Percentiles rank a stretch among this genome's conserved stretches.
Evolutionary conservation across 2,329 filamentous ascomycete species (phyloP).

Genomic region (Paracorniculantispora psalliotae): DNA sequence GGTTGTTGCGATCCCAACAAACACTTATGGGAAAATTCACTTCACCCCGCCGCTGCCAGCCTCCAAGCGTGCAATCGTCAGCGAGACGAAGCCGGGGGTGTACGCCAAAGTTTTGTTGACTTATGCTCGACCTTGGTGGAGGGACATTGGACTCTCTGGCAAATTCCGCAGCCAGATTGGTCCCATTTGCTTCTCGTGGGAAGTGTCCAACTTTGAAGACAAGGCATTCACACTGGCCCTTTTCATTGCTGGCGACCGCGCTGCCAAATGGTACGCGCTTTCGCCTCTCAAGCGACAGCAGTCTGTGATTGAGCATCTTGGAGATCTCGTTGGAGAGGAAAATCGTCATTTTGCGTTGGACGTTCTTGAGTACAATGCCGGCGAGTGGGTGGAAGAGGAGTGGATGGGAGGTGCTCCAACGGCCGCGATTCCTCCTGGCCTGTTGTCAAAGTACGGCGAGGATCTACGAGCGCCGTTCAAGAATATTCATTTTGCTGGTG

Average conservation of each 20-base stretch:
- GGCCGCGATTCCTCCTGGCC: slow-evolving; percentile 9
- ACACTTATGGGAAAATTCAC: slow-evolving; percentile 19
- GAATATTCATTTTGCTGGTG: slow-evolving; percentile 18
- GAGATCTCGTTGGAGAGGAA: slow-evolving; percentile 14
- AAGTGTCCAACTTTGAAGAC: slow-evolving; percentile 19
- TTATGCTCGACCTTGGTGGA: slow-evolving; percentile 44
- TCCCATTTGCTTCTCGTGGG: not conserved
- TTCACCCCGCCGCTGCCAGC: slow-evolving; percentile 26
- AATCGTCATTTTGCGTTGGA: slow-evolving; percentile 11
- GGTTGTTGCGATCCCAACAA: slow-evolving; percentile 24
- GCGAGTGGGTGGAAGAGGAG: slow-evolving; percentile 20
- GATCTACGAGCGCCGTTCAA: slow-evolving; percentile 23
- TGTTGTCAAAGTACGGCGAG: slow-evolving; percentile 11
- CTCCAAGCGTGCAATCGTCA: slow-evolving; percentile 22
- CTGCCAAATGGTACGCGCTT: slow-evolving; percentile 22
- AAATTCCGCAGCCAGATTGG: slow-evolving; percentile 31
- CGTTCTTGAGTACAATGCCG: slow-evolving; percentile 14
- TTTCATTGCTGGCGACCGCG: slow-evolving; percentile 30
- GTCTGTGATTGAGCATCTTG: slow-evolving; percentile 19
- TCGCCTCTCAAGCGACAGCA: slow-evolving; percentile 11
- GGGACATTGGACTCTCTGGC: slow-evolving; percentile 34
- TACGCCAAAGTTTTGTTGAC: slow-evolving; percentile 35
- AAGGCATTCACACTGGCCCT: slow-evolving; percentile 24
- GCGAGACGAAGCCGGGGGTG: slow-evolving; percentile 28
- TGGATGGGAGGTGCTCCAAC: slow-evolving; percentile 17